Base-by-base conservation (phyloP, 768 basidiomycete genomes). In the Crepidotus variabilis region DNA sequence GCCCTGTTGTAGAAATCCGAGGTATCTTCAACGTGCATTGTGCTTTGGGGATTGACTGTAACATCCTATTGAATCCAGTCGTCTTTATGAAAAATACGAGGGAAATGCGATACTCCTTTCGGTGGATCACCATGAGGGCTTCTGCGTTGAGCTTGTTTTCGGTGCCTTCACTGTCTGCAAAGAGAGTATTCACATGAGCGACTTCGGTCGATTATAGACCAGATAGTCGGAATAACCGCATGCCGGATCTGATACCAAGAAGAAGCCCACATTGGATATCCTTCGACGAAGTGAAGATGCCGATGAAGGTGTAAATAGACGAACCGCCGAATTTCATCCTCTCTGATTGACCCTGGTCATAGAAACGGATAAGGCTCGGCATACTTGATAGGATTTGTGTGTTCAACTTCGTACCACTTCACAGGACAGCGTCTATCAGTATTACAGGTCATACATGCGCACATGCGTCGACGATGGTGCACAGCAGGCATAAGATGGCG, bases 51-150 rank as follows among this genome's bases (percentile, higher is more conserved):
- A 43, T 16, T 43, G 39, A 2, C 13, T 43, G 39, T 20, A 14
- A 2, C 2, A 14, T 43, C 18, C 5, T 2, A 43, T 20, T 43
- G 33, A 33, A 22, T 11, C 24, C 22, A 33, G 47, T 6, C 18
- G 35, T 54, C 59, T 70, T 65, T 68, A 67, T 68, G 60, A 32
- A 47, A 50, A 51, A 47, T 45, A 47, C 65, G 50, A 64, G 66
- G 67, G 67, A 67, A 67, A 60, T 47, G 54, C 47, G 58, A n/a
- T 47, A 52, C 65, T 60, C 50, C 60, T 62, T 70, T 65, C 55
- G 65, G 61, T 52, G 52, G 57, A 47, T 49, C 52, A 51, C 63
- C 56, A 60, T 56, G 50, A 57, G 57, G 55, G 39, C 39, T 43
- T 20, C 13, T 43, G 39, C 2, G 39, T 43, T 20, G 39, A 4